Evolutionary conservation across 2,329 filamentous ascomycete genomes (phyloP), one percentile per base, ranked within the genome.

Genomic region (Lithohypha guttulata): DNA sequence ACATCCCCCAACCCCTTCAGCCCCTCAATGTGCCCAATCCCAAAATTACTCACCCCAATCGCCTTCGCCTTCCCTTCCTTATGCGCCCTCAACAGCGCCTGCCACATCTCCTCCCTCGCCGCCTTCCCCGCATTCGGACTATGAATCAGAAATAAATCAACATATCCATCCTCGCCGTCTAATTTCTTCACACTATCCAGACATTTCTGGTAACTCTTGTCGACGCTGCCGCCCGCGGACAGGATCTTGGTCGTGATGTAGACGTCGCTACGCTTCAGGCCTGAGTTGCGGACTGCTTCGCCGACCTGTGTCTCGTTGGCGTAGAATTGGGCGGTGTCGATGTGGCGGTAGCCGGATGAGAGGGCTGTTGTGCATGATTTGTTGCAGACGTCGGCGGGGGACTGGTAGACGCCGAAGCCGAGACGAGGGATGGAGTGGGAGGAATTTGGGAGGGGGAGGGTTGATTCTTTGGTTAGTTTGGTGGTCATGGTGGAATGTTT

Each of bases 31-130:
- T 83, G 75, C 29, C 69, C 66, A 33, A 77, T 69, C 2, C 77
- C 76, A 51, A 73, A 85, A 53, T 85, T 85, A 56, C 77, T 81
- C 37, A 84, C 79, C 0, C 81, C 81, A 51, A 85, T 83, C 25
- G 69, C 70, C 58, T 68, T 75, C 28, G 73, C 68, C 47, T 67
- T 73, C 4, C 77, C 79, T 47, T 77, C 70, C 10, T 65, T 60
- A 43, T 74, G 62, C 27, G 80, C 57, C 54, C 62, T 71, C 59
- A 84, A 79, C 50, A 85, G 59, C 1, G 75, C 77, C 43, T 65
- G 61, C 79, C 79, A 85, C 55, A 84, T 63, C 46, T 71, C 63
- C 58, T 75, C 74, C 28, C 78, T 63, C 9, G 66, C 68, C 14
- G 66, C 61, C 2, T 63, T 56, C 0, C 77, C 75, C 3, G 65